These are phyloP conservation scores for Aspergillus cavernicola DNA, from an alignment of 495 filamentous ascomycete genomes.

Conservation along the genomic window DNA sequence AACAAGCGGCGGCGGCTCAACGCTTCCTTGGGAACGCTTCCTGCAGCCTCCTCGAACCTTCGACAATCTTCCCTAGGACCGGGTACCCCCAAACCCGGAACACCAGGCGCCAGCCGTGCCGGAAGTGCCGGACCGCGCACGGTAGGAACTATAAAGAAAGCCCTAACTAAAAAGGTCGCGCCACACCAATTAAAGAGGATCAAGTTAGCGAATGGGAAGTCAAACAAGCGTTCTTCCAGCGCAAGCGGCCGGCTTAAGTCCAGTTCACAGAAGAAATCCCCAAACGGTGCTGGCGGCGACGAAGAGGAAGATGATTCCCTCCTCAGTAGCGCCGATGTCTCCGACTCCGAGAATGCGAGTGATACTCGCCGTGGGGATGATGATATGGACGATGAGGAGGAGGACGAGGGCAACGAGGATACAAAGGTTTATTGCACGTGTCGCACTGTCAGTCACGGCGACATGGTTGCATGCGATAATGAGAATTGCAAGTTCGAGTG, in stretches of 20 bases:
- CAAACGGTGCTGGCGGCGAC: constrained; percentile 56
- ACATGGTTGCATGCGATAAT: constrained; percentile 99
- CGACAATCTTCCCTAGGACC: constrained; percentile 81
- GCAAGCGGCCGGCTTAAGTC: constrained; percentile 36
- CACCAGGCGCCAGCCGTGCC: constrained; percentile 58
- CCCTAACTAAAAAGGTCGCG: constrained; percentile 59
- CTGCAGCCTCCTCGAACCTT: constrained; percentile 66
- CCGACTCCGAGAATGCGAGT: constrained; percentile 45
- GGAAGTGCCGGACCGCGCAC: constrained; percentile 68
- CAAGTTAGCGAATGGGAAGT: constrained; percentile 47
- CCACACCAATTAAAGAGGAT: constrained; percentile 59
- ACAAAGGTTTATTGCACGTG: constrained; percentile 89
- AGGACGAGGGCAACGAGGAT: constrained; percentile 84
- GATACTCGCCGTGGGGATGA: constrained; percentile 39
- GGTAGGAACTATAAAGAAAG: constrained; percentile 54
- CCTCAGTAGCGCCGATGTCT: constrained; percentile 49
- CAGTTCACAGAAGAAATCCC: constrained; percentile 52
- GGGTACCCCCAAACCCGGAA: constrained; percentile 77
- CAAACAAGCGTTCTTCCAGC: constrained; percentile 51
- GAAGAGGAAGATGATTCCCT: constrained; percentile 63
- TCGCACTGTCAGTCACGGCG: constrained; percentile 86
- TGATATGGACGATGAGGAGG: constrained; percentile 65
- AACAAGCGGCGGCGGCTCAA: constrained; percentile 73
- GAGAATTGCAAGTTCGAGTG: constrained; percentile 88
- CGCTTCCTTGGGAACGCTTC: constrained; percentile 59